A percentile compares a stretch with the other conserved stretches of the same genome.
Conservation (phyloP, 2,329 filamentous ascomycete genomes). For the Cytospora paraplurivora region DNA sequence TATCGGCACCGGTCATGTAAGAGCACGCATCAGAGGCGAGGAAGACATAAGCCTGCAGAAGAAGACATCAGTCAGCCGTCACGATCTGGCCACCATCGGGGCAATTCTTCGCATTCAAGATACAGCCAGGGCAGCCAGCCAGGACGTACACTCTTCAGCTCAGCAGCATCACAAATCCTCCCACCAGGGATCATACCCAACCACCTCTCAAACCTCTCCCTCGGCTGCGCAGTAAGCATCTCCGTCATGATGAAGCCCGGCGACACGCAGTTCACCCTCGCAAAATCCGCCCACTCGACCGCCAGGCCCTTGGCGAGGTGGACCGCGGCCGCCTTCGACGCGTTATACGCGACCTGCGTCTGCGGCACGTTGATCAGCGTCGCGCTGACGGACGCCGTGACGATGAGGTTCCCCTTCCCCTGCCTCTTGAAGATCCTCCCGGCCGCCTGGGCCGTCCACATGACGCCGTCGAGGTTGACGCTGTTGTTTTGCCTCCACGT, state of each 20-base stretch:
- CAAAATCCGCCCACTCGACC: constrained; percentile 19
- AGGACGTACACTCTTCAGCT: constrained; percentile 31
- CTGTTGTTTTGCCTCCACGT: constrained; percentile 33
- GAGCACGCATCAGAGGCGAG: constrained; percentile 49
- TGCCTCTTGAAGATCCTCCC: constrained; percentile 35
- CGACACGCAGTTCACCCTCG: constrained; percentile 28
- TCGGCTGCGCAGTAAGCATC: constrained; percentile 29
- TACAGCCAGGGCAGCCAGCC: neutral
- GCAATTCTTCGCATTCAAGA: no score
- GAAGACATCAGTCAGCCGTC: neutral
- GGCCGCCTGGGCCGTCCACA: constrained; percentile 34
- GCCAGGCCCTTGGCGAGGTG: constrained; percentile 24
- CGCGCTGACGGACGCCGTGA: constrained; percentile 33
- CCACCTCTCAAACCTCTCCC: constrained; percentile 30
- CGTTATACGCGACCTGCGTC: constrained; percentile 20
- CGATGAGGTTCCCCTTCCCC: constrained; percentile 35
- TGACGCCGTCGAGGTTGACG: constrained; percentile 37
- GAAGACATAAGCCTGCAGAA: constrained; percentile 47
- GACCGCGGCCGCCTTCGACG: constrained; percentile 20
- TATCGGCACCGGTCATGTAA: constrained; percentile 51
- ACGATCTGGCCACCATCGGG: no score
- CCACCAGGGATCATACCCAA: constrained; percentile 29
- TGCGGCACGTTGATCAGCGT: constrained; percentile 31
- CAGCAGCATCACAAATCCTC: constrained; percentile 28
- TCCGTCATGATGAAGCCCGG: constrained; percentile 30